Evolutionary conservation across 257 asterid genomes (phyloP).

Genomic region (Ehretia macrophylla): DNA sequence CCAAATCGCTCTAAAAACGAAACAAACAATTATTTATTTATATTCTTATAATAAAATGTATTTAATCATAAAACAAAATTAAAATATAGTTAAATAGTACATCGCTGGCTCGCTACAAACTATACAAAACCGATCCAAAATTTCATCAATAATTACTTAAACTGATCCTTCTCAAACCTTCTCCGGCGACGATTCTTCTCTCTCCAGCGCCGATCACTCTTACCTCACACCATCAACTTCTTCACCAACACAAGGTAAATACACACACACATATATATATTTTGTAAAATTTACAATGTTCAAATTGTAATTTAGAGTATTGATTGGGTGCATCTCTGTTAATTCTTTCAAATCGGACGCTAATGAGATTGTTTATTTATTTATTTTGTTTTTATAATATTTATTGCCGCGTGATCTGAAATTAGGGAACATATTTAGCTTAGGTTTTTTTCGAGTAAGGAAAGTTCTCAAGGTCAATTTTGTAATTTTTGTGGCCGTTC

Average conservation of each 20-base stretch:
- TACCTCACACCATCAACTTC: background rate
- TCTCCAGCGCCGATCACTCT: background rate
- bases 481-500: no score
- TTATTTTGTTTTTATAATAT: no score
- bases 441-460: background rate
- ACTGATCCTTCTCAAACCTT: background rate
- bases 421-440: background rate
- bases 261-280: background rate
- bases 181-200: background rate
- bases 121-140: background rate
- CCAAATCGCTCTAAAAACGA: no score
- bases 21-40: no score
- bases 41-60: no score
- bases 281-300: background rate
- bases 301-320: background rate
- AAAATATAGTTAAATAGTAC: background rate
- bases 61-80: no score
- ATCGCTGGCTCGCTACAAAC: background rate
- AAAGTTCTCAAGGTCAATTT: background rate
- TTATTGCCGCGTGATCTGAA: background rate
- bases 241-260: background rate
- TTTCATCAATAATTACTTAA: background rate
- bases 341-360: background rate
- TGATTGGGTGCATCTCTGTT: background rate
- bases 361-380: no score